Evolutionary conservation across 148 eudicot species (phyloP), one percentile per base, ranked within the genome.

Genomic region (Rheum nobile): DNA sequence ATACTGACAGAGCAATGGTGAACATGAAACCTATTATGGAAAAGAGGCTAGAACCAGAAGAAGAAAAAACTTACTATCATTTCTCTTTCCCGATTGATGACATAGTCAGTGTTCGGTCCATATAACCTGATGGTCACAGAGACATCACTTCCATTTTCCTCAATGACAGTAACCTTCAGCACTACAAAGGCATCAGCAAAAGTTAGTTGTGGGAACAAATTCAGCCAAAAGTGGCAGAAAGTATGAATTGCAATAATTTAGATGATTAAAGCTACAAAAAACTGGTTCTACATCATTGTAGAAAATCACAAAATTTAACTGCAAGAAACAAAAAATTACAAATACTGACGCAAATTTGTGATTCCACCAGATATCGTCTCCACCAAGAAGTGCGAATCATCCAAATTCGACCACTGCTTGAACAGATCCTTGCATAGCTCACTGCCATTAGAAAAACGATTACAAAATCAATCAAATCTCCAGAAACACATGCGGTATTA

Each of bases 51-150:
- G 35, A 71, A 21, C 43, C 57, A 70, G 5, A 19, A 37, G 35
- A 29, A 22, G 11, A 35, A 22, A 72, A 22, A 70, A 75, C 77
- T 35, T 76, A 91, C 99, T 93, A 84, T 82, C 73, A 90, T 73
- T 79, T 95, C 99, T 72, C 99, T 79, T 74, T 90, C 88, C 70
- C 99, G 95, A 67, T 95, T 80, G 81, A 95, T 88, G 44, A 95
- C 96, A 82, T 84, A 90, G 29, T 95, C 99, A 39, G 99, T 95
- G 82, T 95, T 95, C 44, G 97, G 99, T 54, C 99, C 99, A 81
- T 91, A 95, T 81, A 95, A 71, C 75, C 99, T 86, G 69, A 95
- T 89, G 7, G 92, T 89, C 52, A 85, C 59, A 22, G 81, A 72
- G 69, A 83, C 90, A 28, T 73, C 79, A 48, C 75, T 79, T n/a